Conservation (phyloP, 75 land plant genomes). For the Gnetum montanum region DNA sequence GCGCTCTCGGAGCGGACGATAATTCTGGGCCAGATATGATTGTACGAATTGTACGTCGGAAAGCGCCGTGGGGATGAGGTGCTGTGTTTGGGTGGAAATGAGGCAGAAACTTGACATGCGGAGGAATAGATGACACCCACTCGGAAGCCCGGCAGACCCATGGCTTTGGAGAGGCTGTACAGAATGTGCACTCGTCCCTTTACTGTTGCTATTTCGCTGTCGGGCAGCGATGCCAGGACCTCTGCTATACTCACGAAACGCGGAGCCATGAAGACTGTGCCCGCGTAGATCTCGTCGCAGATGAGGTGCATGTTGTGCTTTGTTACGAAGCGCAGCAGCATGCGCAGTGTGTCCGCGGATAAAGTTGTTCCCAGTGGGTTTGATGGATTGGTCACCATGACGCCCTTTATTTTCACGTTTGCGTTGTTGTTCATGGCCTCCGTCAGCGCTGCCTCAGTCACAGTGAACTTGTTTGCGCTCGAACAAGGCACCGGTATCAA, state of each 20-base stretch:
- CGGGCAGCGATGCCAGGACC: constrained; percentile 13
- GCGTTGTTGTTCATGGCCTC: too few relatives aligned
- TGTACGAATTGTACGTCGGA: constrained; percentile 33
- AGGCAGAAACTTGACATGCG: constrained; percentile 44
- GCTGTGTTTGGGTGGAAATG: constrained; percentile 64
- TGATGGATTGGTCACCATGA: constrained; percentile 35
- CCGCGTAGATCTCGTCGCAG: constrained; percentile 50
- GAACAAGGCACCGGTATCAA: too few relatives aligned
- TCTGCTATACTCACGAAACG: constrained; percentile 36
- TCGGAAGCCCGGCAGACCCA: constrained; percentile 52
- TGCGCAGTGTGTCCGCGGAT: constrained; percentile 18
- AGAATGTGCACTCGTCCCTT: constrained; percentile 37
- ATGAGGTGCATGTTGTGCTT: constrained; percentile 42
- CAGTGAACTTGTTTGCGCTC: constrained; percentile 23
- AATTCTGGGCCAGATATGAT: constrained; percentile 26
- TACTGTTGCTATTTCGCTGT: too few relatives aligned
- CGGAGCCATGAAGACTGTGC: constrained; percentile 16
- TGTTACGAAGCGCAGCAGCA: constrained; percentile 20
- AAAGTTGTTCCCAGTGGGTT: constrained; percentile 44
- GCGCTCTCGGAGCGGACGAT: constrained; percentile 24
- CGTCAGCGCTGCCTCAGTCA: constrained; percentile 21
- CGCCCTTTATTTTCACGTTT: constrained; percentile 17
- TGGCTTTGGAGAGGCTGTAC: constrained; percentile 63
- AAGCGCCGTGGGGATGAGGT: constrained; percentile 42
- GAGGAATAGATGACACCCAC: constrained; percentile 52